Conservation (phyloP, 23 red algal genomes). For the Cyanidioschyzon merolae region DNA sequence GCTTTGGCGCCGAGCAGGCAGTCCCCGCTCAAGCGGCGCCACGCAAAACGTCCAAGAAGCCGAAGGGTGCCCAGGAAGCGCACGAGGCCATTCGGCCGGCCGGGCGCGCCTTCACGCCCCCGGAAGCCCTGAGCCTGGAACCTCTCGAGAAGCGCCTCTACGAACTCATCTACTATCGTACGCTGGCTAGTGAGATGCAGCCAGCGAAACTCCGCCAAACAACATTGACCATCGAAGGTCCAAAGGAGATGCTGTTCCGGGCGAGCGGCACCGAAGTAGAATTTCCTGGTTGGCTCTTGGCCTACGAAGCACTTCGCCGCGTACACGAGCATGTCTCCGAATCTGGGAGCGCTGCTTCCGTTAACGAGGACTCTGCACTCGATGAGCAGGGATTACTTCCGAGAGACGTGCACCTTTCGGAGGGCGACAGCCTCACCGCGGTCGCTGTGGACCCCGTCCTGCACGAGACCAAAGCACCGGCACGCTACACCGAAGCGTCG, state of each 20-base stretch:
- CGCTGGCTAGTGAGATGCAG: slow-evolving; percentile 77
- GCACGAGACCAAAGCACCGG: slow-evolving; percentile 68
- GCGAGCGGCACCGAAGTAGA: slow-evolving; percentile 43
- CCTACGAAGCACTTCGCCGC: slow-evolving; percentile 16
- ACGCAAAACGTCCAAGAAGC: slow-evolving; percentile 24
- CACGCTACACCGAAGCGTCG: slow-evolving; percentile 84
- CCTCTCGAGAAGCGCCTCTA: slow-evolving; percentile 50
- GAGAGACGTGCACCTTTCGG: neutral
- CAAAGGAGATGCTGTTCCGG: slow-evolving; percentile 26
- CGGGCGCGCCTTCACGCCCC: slow-evolving; percentile 45
- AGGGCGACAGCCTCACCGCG: slow-evolving; percentile 16
- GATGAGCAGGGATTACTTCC: neutral
- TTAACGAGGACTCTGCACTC: neutral
- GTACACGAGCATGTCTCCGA: neutral
- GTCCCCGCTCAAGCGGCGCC: neutral
- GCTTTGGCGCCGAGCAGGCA: slow-evolving; percentile 46
- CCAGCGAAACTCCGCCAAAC: slow-evolving; percentile 53
- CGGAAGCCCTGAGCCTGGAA: slow-evolving; percentile 28
- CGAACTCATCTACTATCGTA: slow-evolving; percentile 60
- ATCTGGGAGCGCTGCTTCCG: neutral
- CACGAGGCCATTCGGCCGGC: slow-evolving; percentile 97
- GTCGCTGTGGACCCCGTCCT: neutral
- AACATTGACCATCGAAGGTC: slow-evolving; percentile 33
- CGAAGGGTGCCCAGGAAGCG: slow-evolving; percentile 74
- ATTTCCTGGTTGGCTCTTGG: slow-evolving; percentile 53